These are phyloP conservation scores for Dactylellina parvicollis DNA, from an alignment of 2,329 filamentous ascomycete species.

Conservation along the genomic window DNA sequence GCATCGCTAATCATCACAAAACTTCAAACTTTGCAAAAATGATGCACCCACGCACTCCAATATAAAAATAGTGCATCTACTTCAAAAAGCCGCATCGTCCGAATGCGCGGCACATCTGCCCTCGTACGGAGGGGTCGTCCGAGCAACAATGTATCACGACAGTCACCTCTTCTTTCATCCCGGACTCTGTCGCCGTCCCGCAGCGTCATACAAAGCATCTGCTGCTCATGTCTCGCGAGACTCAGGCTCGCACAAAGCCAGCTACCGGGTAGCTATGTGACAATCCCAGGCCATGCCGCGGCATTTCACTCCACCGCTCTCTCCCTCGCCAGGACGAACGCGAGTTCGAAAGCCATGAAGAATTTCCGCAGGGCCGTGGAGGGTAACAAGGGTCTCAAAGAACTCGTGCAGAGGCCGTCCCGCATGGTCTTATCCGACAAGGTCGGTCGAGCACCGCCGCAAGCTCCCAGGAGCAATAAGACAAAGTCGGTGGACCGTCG, in stretches of 20 bases:
- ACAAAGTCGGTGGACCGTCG: conserved; percentile 63
- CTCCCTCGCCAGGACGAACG: background rate
- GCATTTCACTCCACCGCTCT: conserved; percentile 23
- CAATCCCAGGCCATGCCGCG: conserved; percentile 1
- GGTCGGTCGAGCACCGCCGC: conserved; percentile 62
- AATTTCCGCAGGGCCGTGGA: conserved; percentile 10
- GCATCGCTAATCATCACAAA: conserved; percentile 18
- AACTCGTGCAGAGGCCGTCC: conserved; percentile 61
- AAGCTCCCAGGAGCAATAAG: conserved; percentile 57
- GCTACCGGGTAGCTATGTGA: conserved; percentile 24
- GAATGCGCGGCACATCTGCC: conserved; percentile 22
- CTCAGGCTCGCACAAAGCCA: conserved; percentile 14
- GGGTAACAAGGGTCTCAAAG: background rate
- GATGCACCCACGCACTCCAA: background rate
- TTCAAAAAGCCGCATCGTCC: background rate
- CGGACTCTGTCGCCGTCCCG: conserved; percentile 19
- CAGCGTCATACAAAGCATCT: conserved; percentile 22
- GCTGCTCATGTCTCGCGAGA: conserved; percentile 43
- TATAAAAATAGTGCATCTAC: background rate
- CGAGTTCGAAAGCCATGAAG: background rate
- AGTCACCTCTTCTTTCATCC: conserved; percentile 1
- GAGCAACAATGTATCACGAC: conserved; percentile 34
- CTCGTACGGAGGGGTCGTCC: conserved; percentile 35
- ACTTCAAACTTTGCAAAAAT: too few relatives aligned
- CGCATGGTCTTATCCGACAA: conserved; percentile 70